Evolutionary conservation across 1,139 yeast genomes (phyloP).

Genomic region (Starmera stellimalicola): DNA sequence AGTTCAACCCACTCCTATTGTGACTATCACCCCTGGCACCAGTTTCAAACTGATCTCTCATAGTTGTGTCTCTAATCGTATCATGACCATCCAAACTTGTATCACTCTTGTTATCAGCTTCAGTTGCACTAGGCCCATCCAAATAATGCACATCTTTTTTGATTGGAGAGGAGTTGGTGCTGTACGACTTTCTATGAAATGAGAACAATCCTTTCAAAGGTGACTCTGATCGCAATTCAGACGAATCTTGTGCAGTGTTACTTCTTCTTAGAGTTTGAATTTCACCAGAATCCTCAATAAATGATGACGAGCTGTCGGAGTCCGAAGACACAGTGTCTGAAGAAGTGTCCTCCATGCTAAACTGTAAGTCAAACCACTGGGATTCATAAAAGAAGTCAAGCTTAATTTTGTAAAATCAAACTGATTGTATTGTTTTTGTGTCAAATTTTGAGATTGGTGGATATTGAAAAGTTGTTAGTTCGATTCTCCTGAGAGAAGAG

Average conservation of each 20-base stretch:
- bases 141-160: not conserved
- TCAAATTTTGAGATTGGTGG: no score
- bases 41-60: not conserved
- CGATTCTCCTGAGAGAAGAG: no score
- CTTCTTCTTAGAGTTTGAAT: not conserved
- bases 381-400: no score
- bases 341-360: no score
- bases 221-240: not conserved
- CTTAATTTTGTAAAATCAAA: no score
- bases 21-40: not conserved
- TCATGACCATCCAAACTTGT: slow-evolving; percentile 1
- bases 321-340: no score
- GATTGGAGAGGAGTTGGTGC: slow-evolving; percentile 4
- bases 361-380: no score
- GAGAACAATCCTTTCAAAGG: slow-evolving; percentile 1
- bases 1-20: not conserved
- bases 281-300: not conserved
- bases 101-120: no score
- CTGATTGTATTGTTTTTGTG: no score
- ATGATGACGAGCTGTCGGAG: not conserved
- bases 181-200: slow-evolving; percentile 1
- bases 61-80: not conserved
- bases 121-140: not conserved
- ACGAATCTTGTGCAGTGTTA: not conserved
- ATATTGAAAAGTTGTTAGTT: no score